Evolutionary conservation across 2,329 filamentous ascomycete genomes (phyloP), one percentile per base, ranked within the genome.

Genomic region (Monilinia vaccinii-corymbosi): DNA sequence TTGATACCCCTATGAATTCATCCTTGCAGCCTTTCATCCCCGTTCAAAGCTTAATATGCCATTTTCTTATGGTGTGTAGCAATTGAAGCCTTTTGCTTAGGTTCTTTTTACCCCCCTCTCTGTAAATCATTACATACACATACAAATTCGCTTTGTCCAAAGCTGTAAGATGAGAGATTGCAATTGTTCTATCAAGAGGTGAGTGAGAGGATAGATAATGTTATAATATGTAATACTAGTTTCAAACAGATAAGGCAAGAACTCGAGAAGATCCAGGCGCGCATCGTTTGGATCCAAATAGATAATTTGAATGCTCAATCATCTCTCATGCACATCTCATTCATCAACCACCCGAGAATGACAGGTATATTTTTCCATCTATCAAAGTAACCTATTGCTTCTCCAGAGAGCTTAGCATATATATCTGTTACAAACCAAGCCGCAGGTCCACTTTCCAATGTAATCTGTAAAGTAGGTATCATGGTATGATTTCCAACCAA

Each of bases 381-480:
- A 64, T 79, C 74, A 55, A 83, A 75, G 75, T 84, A 88, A 58
- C 71, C 76, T 61, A 75, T 72, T 66, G 74, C 78, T 23, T 77
- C 74, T 11, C 78, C 79, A 8, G 77, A 75, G 0, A 87, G 87
- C 72, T 88, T 79, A 21, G 86, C 88, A 74, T 87, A 91, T 34
- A 92, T 81, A 4, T 80, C 88, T 13, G 84, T 85, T 4, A 87
- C 78, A 69, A 89, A 88, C 85, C 85, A 89, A 42, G 76, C 78
- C 32, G 76, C 79, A 66, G 82, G 76, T 0, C 81, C 85, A 48
- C 77, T 76, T 57, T 75, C 75, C 40, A 91, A 71, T 31, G 82
- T 84, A 63, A 81, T 78, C 69, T 85, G 81, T 68, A 92, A 73
- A 34, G 85, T 85, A 28, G 89, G 89, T 66, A 92, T 81, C 46